phyloP scores from a whole-genome alignment of 2,329 filamentous ascomycete species.

The Alternaria sp. region DNA sequence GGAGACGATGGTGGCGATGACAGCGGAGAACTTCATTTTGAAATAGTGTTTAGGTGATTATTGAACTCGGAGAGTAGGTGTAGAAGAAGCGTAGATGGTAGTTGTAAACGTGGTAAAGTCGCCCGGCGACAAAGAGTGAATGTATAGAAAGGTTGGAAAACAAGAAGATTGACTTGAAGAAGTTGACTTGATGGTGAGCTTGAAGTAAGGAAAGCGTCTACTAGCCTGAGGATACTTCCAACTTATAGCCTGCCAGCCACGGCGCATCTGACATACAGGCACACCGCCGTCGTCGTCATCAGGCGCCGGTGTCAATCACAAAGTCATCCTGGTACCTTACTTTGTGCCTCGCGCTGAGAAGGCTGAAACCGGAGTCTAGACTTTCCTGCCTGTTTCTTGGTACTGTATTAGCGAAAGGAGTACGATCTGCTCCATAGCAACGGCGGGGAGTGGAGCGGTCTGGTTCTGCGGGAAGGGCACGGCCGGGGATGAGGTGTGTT shows the following conservation, averaged over 20 bases:
- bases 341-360: constrained; percentile 7
- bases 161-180: constrained; percentile 21
- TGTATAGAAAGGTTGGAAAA: constrained; percentile 23
- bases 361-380: constrained; percentile 44
- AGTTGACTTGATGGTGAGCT: constrained; percentile 14
- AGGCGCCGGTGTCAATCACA: neutral
- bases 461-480: constrained; percentile 18
- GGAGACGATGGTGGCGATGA: constrained; percentile 43
- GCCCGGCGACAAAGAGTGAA: constrained; percentile 44
- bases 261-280: constrained; percentile 11
- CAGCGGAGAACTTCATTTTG: constrained; percentile 47
- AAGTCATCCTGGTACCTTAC: neutral
- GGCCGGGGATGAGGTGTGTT: constrained; percentile 19
- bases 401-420: neutral
- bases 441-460: constrained; percentile 16
- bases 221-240: constrained; percentile 11
- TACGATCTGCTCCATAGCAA: constrained; percentile 10
- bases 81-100: constrained; percentile 6
- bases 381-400: constrained; percentile 4
- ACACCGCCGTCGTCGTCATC: constrained; percentile 4
- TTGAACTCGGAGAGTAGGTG: neutral
- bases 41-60: constrained; percentile 9
- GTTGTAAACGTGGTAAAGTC: constrained; percentile 32
- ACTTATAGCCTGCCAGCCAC: constrained; percentile 31
- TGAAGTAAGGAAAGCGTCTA: constrained; percentile 19